These are phyloP conservation scores for Coriaria nepalensis DNA, from an alignment of 306 rosid species.

Conservation along the genomic window DNA sequence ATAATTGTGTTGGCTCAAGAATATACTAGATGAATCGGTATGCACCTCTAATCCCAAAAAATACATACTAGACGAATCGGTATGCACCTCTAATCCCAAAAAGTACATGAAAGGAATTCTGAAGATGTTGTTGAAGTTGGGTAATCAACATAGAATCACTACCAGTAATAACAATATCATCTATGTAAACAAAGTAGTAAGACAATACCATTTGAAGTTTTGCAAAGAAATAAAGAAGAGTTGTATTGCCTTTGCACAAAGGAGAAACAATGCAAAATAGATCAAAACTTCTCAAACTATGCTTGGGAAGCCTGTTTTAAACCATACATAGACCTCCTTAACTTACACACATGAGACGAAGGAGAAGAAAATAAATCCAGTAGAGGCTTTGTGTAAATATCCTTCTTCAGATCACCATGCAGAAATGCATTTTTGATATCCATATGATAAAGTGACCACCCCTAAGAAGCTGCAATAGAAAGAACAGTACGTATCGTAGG, in stretches of 20 bases:
- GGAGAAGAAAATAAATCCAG: not conserved
- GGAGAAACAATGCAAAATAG: too few species aligned
- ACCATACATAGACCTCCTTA: slow-evolving; percentile 4
- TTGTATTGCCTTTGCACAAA: not conserved
- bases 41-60: not conserved
- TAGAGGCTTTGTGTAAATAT: not conserved
- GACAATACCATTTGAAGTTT: not conserved
- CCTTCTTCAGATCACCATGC: not conserved
- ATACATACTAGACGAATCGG: not conserved
- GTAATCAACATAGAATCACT: not conserved
- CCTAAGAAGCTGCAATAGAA: not conserved
- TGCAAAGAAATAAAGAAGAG: not conserved
- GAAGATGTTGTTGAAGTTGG: not conserved
- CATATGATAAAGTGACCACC: not conserved
- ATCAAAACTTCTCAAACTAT: slow-evolving; percentile 5
- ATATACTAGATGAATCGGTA: not conserved
- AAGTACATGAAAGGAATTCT: not conserved
- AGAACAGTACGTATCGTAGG: not conserved
- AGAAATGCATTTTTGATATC: slow-evolving; percentile 1
- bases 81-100: not conserved
- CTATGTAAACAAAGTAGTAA: not conserved
- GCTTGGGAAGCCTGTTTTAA: not conserved
- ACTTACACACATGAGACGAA: not conserved
- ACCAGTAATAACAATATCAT: slow-evolving; percentile 1
- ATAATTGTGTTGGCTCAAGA: not conserved